phyloP scores from a whole-genome alignment of 257 asterid species.

The Solanum chiquidenum region DNA sequence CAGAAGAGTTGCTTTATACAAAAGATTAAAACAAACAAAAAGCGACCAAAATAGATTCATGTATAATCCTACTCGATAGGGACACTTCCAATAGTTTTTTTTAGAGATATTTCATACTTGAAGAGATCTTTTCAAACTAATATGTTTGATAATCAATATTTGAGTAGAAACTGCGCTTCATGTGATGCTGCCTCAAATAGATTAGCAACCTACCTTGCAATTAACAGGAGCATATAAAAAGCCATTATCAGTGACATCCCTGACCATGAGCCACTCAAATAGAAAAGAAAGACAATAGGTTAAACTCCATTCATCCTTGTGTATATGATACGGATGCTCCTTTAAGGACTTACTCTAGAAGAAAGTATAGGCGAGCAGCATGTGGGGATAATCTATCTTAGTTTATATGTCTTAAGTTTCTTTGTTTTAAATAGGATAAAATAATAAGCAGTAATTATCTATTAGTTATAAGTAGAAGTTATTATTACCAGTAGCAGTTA shows the following conservation, averaged over 20 bases:
- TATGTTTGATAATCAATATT: neutral
- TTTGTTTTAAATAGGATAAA: too few species aligned
- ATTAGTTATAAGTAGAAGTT: neutral
- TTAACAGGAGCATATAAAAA: neutral
- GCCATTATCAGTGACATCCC: neutral
- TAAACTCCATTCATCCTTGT: neutral
- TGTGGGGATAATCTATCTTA: neutral
- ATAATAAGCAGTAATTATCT: too few species aligned
- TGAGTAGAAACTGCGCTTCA: neutral
- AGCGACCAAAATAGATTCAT: neutral
- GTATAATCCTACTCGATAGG: neutral
- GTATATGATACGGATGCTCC: neutral
- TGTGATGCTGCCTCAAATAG: neutral
- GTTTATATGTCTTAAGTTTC: neutral
- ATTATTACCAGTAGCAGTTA: neutral
- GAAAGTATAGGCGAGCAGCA: neutral
- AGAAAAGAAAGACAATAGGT: neutral
- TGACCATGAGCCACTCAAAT: neutral
- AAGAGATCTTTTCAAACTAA: neutral
- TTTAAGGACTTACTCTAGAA: neutral
- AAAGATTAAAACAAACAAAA: neutral
- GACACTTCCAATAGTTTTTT: neutral
- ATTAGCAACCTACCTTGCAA: neutral
- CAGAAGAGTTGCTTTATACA: neutral
- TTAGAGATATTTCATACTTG: neutral